Conservation (phyloP, 2,329 filamentous ascomycete genomes). For the Beauveria brongniartii region DNA sequence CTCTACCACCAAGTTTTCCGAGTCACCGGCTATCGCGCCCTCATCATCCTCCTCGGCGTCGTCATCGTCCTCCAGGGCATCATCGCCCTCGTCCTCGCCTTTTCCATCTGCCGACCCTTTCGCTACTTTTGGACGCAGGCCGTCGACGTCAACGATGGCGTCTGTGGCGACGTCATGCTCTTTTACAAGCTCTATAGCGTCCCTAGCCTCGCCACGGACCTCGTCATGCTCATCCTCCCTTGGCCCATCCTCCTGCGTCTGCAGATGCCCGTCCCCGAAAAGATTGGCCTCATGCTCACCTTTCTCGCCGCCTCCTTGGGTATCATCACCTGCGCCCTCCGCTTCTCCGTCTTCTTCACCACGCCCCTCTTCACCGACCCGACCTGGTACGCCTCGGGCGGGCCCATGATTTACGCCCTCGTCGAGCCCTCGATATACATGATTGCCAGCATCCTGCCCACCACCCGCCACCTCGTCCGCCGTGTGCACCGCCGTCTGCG, state of each 20-base stretch:
- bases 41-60: slow-evolving; percentile 9
- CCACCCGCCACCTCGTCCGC: slow-evolving; percentile 9
- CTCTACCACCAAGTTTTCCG: slow-evolving; percentile 12
- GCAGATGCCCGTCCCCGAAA: slow-evolving; percentile 10
- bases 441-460: slow-evolving; percentile 13
- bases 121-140: slow-evolving; percentile 12
- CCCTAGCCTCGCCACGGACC: slow-evolving; percentile 12
- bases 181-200: slow-evolving; percentile 14
- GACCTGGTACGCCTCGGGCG: slow-evolving; percentile 13
- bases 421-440: slow-evolving; percentile 14
- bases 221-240: slow-evolving; percentile 12
- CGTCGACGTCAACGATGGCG: slow-evolving; percentile 9
- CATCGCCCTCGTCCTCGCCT: slow-evolving; percentile 10
- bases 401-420: slow-evolving; percentile 13
- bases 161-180: slow-evolving; percentile 13
- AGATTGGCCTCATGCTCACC: slow-evolving; percentile 11
- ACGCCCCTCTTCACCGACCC: slow-evolving; percentile 11
- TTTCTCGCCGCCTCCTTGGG: slow-evolving; percentile 12
- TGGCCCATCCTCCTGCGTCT: slow-evolving; percentile 12
- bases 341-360: slow-evolving; percentile 13
- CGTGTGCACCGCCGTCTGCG: not conserved
- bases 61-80: slow-evolving; percentile 10
- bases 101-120: slow-evolving; percentile 11
- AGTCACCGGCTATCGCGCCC: slow-evolving; percentile 1
- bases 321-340: slow-evolving; percentile 12